phyloP scores from a whole-genome alignment of 1,284 basidiomycete species.

The Cryptococcus maquisensis region DNA sequence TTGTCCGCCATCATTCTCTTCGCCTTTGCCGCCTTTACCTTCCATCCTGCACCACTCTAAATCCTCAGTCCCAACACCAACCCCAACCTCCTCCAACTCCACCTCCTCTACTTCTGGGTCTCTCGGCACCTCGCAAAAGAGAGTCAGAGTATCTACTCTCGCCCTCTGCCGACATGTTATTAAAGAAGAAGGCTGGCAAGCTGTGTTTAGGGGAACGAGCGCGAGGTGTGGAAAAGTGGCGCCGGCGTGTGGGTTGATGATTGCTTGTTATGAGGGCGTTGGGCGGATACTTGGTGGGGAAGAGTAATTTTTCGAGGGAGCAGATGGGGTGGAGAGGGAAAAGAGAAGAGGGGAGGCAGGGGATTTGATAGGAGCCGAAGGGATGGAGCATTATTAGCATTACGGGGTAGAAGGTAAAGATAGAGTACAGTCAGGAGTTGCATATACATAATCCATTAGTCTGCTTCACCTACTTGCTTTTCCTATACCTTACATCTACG shows the following conservation, averaged over 20 bases:
- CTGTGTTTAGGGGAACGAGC: constrained; percentile 77
- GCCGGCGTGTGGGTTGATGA: constrained; percentile 85
- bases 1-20: not conserved
- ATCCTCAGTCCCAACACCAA: too few relatives aligned
- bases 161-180: constrained; percentile 60
- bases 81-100: too few relatives aligned
- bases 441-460: too few relatives aligned
- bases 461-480: too few relatives aligned
- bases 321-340: not conserved
- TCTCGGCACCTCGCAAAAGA: too few relatives aligned
- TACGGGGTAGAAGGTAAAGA: too few relatives aligned
- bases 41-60: constrained; percentile 58
- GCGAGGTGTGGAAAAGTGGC: constrained; percentile 94
- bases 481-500: too few relatives aligned
- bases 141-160: not conserved
- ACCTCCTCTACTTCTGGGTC: too few relatives aligned
- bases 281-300: constrained; percentile 41
- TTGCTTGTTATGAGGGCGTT: constrained; percentile 83
- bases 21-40: constrained; percentile 7
- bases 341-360: too few relatives aligned
- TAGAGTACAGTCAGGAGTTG: too few relatives aligned
- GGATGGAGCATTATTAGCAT: too few relatives aligned
- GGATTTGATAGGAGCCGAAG: too few relatives aligned
- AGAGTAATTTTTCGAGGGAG: not conserved
- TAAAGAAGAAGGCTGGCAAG: constrained; percentile 68